Evolutionary conservation across 2,329 filamentous ascomycete species (phyloP).

Genomic region (Calonectria leucothoes): DNA sequence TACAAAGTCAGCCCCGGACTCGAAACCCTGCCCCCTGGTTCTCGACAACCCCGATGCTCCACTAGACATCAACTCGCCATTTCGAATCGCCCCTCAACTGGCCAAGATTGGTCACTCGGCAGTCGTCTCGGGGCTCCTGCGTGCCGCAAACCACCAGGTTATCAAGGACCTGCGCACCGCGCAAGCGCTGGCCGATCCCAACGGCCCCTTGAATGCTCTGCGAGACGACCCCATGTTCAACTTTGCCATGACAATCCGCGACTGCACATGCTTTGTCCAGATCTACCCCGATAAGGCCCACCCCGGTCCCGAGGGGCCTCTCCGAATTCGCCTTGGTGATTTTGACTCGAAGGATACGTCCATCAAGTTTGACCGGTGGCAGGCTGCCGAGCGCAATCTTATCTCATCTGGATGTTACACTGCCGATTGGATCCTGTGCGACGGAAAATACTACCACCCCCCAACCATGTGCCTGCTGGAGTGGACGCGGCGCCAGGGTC

Average conservation of each 20-base stretch:
- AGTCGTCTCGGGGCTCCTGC: slow-evolving; percentile 38
- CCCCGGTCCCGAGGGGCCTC: slow-evolving; percentile 37
- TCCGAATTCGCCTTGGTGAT: slow-evolving; percentile 76
- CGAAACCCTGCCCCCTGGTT: slow-evolving; percentile 73
- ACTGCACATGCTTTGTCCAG: slow-evolving; percentile 81
- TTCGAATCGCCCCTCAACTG: slow-evolving; percentile 51
- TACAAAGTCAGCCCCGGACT: slow-evolving; percentile 49
- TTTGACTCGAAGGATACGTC: slow-evolving; percentile 79
- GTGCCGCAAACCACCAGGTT: slow-evolving; percentile 49
- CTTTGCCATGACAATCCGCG: slow-evolving; percentile 82
- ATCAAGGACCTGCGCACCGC: slow-evolving; percentile 48
- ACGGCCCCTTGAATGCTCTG: slow-evolving; percentile 56
- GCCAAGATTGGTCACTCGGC: slow-evolving; percentile 44
- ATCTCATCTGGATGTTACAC: slow-evolving; percentile 78
- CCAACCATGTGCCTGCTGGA: slow-evolving; percentile 52
- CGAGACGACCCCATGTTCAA: slow-evolving; percentile 62
- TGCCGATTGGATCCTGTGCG: slow-evolving; percentile 52
- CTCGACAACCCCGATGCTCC: slow-evolving; percentile 65
- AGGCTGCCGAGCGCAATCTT: slow-evolving; percentile 69
- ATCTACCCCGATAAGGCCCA: slow-evolving; percentile 52
- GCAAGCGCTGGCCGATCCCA: slow-evolving; percentile 57
- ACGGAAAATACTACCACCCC: slow-evolving; percentile 47
- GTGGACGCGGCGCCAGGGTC: slow-evolving; percentile 35
- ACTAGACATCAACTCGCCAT: slow-evolving; percentile 56
- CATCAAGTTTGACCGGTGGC: slow-evolving; percentile 78